Conservation (phyloP, 164 flowering plant species). For the Magnolia changhungtana region DNA sequence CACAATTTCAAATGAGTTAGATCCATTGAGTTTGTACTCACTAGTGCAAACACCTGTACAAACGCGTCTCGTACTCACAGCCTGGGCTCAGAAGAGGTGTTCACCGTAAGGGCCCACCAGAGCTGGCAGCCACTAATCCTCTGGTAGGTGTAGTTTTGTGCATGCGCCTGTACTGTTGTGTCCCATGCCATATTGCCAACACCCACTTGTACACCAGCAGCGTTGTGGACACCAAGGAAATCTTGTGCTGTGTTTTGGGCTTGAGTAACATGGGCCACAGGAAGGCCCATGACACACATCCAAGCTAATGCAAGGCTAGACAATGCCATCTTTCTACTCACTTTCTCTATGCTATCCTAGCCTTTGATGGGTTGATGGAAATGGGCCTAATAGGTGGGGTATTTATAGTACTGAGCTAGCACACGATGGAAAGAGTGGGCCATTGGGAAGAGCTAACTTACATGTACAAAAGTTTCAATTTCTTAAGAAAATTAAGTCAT, state of each 20-base stretch:
- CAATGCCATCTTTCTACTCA: not conserved
- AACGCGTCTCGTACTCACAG: too few species aligned
- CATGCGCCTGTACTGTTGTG: conserved; percentile 24
- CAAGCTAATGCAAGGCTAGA: not conserved
- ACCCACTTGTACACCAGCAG: conserved; percentile 12
- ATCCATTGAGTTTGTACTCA: too few species aligned
- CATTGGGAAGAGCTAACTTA: too few species aligned
- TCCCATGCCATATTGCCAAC: conserved; percentile 34
- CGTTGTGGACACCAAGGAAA: not conserved
- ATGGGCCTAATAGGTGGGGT: not conserved
- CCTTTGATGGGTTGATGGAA: not conserved
- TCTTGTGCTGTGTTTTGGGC: conserved; percentile 10
- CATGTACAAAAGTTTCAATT: too few species aligned
- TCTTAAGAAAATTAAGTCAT: too few species aligned
- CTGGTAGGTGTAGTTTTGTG: conserved; percentile 26
- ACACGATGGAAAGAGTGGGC: not conserved
- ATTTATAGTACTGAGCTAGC: not conserved
- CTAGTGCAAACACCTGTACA: too few species aligned
- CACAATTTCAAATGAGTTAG: too few species aligned
- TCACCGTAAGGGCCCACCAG: conserved; percentile 32
- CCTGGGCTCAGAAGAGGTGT: conserved; percentile 6
- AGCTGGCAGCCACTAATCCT: conserved; percentile 23
- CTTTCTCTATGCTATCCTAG: not conserved
- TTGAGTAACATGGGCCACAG: not conserved
- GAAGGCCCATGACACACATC: not conserved